Evolutionary conservation across 2,329 filamentous ascomycete species (phyloP), one percentile per base, ranked within the genome.

Genomic region (Amesomyces nigricolor): DNA sequence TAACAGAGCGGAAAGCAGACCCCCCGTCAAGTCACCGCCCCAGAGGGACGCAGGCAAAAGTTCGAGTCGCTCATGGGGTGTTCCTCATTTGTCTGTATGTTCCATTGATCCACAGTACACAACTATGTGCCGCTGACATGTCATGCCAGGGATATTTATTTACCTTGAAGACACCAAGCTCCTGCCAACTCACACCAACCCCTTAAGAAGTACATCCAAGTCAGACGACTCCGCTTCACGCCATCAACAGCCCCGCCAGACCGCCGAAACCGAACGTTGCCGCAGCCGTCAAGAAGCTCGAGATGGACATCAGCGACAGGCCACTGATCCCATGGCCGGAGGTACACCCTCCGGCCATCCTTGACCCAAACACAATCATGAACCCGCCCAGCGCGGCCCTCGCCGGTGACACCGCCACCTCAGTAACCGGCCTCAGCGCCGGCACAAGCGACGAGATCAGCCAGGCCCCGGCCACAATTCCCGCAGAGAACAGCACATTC

Each of bases 281-380:
- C 2, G 68, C 76, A 22, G 86, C 81, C 0, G 81, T 84, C 11
- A 87, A 67, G 53, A 86, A 73, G 63, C 85, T 87, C 9, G 83
- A 79, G 4, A 79, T 69, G 0, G 79, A 83, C 49, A 87, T 71
- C 57, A 83, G 71, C n/a, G 80, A 79, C 64, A 87, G 76, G 0
- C 85, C 85, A 56, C 80, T 86, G 59, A 88, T 82, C 0, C 85
- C 85, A 65, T 88, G 85, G 0, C 85, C 85, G 5, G 81, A 85
- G 0, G 85, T 86, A 60, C 85, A 88, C 0, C 85, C 85, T 1
- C 83, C 83, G 0, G 80, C 84, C 53, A 87, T 64, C 47, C 83
- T 76, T 1, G 82, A 75, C 1, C 85, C 85, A 8, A 87, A 65
- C 0, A 78, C 75, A 71, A 87, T 79, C 13, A 78, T 56, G 3